A percentile compares a stretch with the other conserved stretches of the same genome.
Conservation (phyloP, 495 filamentous ascomycete species). For the Trichoderma asperelloides region DNA sequence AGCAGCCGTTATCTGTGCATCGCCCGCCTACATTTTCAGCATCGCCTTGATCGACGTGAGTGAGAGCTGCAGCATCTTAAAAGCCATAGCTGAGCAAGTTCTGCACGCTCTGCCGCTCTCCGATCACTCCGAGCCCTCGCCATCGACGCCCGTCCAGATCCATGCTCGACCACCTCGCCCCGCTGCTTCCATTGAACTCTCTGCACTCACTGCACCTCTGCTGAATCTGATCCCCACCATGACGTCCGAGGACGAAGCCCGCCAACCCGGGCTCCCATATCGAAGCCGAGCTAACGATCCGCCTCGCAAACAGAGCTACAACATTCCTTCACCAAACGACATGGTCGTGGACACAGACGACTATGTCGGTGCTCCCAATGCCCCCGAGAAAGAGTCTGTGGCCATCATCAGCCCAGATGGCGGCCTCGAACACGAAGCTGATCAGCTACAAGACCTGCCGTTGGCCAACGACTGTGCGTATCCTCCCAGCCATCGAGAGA, state of each 20-base stretch:
- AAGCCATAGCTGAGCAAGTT: background rate
- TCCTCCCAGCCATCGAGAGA: conserved; percentile 8
- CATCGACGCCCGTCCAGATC: background rate
- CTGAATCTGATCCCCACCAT: background rate
- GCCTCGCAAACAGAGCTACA: conserved; percentile 29
- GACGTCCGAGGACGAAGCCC: background rate
- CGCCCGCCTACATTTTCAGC: background rate
- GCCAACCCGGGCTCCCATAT: background rate
- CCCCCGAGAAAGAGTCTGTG: conserved; percentile 72
- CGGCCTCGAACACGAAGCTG: conserved; percentile 33
- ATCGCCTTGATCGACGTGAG: background rate
- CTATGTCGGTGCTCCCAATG: conserved; percentile 48
- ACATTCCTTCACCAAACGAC: conserved; percentile 37
- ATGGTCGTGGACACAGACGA: conserved; percentile 67
- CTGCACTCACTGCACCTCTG: background rate
- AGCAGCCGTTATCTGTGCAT: background rate
- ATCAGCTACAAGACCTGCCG: conserved; percentile 34
- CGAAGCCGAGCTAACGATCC: conserved; percentile 20
- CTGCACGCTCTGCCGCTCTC: background rate
- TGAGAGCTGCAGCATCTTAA: background rate
- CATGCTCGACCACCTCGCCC: background rate
- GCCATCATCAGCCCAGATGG: conserved; percentile 72
- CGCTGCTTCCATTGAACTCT: background rate
- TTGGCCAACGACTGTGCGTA: conserved; percentile 66
- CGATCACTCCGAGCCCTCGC: background rate